phyloP scores from a whole-genome alignment of 179 eudicot genomes.

The Actinidia chinensis region DNA sequence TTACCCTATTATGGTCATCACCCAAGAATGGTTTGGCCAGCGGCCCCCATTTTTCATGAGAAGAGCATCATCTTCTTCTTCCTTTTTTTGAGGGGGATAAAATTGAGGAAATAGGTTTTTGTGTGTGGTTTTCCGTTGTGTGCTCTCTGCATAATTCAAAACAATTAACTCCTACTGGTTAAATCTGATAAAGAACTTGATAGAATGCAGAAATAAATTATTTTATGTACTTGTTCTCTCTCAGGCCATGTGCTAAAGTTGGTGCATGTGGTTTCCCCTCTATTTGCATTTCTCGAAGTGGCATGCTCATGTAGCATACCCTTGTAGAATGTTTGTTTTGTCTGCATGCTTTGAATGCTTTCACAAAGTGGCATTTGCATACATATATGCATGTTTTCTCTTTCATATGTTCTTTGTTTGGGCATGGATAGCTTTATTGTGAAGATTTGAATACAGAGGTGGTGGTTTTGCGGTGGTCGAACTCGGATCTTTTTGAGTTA shows the following conservation, averaged over 20 bases:
- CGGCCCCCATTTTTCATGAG: conserved; percentile 9
- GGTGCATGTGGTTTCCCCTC: neutral
- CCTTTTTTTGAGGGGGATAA: neutral
- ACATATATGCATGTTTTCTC: too few relatives aligned
- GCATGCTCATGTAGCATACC: too few relatives aligned
- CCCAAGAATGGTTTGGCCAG: conserved; percentile 8
- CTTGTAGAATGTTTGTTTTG: too few relatives aligned
- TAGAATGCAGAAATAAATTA: neutral
- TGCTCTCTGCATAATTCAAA: neutral
- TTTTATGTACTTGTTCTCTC: neutral
- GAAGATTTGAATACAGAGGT: too few relatives aligned
- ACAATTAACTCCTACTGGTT: neutral
- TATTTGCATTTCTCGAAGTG: neutral
- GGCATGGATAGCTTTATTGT: too few relatives aligned
- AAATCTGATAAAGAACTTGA: neutral
- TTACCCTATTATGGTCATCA: neutral
- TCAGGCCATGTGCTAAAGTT: neutral
- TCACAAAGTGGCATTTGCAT: too few relatives aligned
- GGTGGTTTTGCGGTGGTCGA: too few relatives aligned
- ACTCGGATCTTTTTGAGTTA: too few relatives aligned
- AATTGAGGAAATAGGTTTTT: neutral
- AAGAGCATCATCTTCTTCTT: neutral
- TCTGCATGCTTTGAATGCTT: too few relatives aligned
- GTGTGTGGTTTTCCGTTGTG: neutral
- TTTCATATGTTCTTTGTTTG: too few relatives aligned